A percentile compares a stretch with the other conserved stretches of the same genome.
These are phyloP conservation scores for Medicago arabica DNA, from an alignment of 306 rosid species.

Conservation along the genomic window DNA sequence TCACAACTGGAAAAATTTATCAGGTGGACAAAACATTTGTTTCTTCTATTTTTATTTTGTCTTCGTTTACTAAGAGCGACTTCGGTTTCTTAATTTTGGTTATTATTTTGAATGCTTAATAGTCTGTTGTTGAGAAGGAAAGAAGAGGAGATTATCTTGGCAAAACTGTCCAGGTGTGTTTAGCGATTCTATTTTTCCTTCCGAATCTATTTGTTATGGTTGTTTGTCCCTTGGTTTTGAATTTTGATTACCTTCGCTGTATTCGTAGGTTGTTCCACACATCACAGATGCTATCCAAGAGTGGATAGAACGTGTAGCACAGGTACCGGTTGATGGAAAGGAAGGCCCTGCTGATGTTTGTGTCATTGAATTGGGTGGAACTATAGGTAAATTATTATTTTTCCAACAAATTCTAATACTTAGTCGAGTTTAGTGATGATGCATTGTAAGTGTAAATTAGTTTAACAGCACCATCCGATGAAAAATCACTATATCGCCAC, in stretches of 20 bases:
- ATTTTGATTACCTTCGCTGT: constrained; percentile 28
- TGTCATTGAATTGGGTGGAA: constrained; percentile 88
- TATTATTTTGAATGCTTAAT: constrained; percentile 42
- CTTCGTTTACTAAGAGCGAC: background rate
- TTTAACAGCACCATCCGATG: background rate
- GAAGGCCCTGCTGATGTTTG: constrained; percentile 83
- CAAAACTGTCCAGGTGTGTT: constrained; percentile 53
- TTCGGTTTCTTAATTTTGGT: constrained; percentile 3
- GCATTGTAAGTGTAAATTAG: background rate
- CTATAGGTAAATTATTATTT: constrained; percentile 68
- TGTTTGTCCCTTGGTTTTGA: constrained; percentile 31
- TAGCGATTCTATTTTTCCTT: constrained; percentile 5
- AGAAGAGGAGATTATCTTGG: constrained; percentile 84
- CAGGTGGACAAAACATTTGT: constrained; percentile 52
- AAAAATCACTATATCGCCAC: background rate
- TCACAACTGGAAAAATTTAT: constrained; percentile 79
- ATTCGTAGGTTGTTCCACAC: constrained; percentile 75
- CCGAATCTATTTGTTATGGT: constrained; percentile 7
- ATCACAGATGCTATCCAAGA: constrained; percentile 84
- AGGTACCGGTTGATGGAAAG: constrained; percentile 74
- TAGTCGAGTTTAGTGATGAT: background rate
- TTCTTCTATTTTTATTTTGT: background rate
- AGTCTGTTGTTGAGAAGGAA: constrained; percentile 79
- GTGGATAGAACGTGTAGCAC: constrained; percentile 81
- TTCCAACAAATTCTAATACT: background rate